These are phyloP conservation scores for Medicago arabica DNA, from an alignment of 306 rosid genomes.

Conservation along the genomic window DNA sequence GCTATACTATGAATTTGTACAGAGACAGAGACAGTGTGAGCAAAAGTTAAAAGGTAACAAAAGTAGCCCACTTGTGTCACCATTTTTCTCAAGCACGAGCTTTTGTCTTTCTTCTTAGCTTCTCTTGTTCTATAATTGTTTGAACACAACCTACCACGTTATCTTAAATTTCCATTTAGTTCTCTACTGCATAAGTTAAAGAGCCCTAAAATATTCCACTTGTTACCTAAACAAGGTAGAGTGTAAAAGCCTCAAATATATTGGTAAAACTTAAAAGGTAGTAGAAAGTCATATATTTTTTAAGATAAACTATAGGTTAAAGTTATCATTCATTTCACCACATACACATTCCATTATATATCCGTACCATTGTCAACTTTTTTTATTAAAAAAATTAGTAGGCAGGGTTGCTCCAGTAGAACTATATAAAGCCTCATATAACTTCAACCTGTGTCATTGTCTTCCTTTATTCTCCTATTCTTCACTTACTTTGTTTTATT, in stretches of 20 bases:
- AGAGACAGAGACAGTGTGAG: slow-evolving; percentile 8
- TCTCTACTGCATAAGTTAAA: slow-evolving; percentile 49
- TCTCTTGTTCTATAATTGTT: slow-evolving; percentile 44
- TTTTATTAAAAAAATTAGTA: slow-evolving; percentile 39
- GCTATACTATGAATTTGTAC: slow-evolving; percentile 40
- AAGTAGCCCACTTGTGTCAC: slow-evolving; percentile 54
- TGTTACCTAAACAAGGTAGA: slow-evolving; percentile 35
- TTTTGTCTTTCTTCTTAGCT: slow-evolving; percentile 37
- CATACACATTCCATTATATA: slow-evolving; percentile 2
- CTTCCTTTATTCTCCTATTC: slow-evolving; percentile 41
- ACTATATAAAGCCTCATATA: slow-evolving; percentile 59
- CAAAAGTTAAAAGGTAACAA: slow-evolving; percentile 30
- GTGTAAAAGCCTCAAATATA: slow-evolving; percentile 42
- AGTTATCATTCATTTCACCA: slow-evolving; percentile 29
- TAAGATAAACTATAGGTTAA: slow-evolving; percentile 28
- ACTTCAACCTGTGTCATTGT: slow-evolving; percentile 38
- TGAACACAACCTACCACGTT: slow-evolving; percentile 48
- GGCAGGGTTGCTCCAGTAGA: slow-evolving; percentile 45
- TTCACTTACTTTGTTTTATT: slow-evolving; percentile 25
- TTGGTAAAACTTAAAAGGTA: slow-evolving; percentile 43
- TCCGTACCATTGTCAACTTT: slow-evolving; percentile 26
- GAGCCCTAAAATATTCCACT: slow-evolving; percentile 43
- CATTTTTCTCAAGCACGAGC: slow-evolving; percentile 29
- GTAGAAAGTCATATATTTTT: slow-evolving; percentile 33
- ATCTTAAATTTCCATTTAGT: slow-evolving; percentile 52